Percentiles rank a stretch among this genome's conserved stretches.
These are phyloP conservation scores for Rhodotorula taiwanensis DNA, from an alignment of 768 basidiomycete species.

Conservation along the genomic window DNA sequence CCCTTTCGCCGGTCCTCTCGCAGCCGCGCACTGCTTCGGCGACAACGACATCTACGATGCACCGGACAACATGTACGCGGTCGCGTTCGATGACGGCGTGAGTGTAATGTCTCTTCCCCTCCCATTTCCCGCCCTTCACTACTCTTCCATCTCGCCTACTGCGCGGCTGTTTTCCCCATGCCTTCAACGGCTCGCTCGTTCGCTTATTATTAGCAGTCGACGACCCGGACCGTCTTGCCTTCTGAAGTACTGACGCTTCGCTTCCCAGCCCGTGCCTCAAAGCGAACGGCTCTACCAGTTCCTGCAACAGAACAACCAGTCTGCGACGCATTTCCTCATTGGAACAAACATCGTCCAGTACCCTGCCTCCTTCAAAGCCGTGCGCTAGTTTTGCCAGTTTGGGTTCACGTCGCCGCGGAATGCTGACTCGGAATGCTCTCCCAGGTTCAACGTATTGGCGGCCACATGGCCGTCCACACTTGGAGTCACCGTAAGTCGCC, in stretches of 20 bases:
- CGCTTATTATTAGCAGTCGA: no score
- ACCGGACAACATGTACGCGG: constrained; percentile 57
- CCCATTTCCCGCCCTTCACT: background rate
- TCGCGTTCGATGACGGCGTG: constrained; percentile 70
- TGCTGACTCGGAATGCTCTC: no score
- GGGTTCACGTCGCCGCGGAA: no score
- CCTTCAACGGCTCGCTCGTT: no score
- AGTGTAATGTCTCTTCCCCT: background rate
- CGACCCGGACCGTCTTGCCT: no score
- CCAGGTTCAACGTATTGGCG: no score
- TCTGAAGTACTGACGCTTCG: no score
- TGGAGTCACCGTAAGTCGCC: constrained; percentile 54
- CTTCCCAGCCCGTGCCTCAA: constrained; percentile 45
- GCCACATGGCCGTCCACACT: constrained; percentile 49
- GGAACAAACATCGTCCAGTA: constrained; percentile 63
- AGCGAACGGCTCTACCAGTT: constrained; percentile 58
- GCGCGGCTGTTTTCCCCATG: no score
- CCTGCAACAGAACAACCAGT: constrained; percentile 58
- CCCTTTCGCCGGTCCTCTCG: no score
- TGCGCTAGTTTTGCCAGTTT: constrained; percentile 49
- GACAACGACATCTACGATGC: constrained; percentile 68
- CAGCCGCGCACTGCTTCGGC: constrained; percentile 42
- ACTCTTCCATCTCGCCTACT: background rate
- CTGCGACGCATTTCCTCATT: constrained; percentile 85
- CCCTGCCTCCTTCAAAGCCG: constrained; percentile 54